Conservation (phyloP, 2,329 filamentous ascomycete genomes). For the Kalaharituber pfeilii region DNA sequence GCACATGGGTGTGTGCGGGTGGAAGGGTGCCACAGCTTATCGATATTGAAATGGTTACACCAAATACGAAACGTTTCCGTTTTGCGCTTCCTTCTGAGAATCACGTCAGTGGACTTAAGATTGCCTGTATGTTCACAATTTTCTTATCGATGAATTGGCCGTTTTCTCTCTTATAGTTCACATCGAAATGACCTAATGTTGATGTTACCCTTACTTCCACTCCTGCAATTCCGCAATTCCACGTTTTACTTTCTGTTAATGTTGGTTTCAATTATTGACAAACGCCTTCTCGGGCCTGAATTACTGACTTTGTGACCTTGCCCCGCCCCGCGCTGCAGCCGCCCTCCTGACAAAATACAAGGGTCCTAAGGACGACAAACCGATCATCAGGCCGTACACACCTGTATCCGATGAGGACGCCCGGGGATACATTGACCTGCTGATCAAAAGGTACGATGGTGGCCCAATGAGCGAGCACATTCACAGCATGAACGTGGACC, state of each 20-base stretch:
- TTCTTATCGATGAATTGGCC: no score
- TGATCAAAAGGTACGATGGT: slow-evolving; percentile 80
- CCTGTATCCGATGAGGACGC: slow-evolving; percentile 69
- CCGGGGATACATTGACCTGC: slow-evolving; percentile 65
- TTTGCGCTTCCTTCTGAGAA: slow-evolving; percentile 76
- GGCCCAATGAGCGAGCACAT: slow-evolving; percentile 86
- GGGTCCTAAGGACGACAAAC: slow-evolving; percentile 64
- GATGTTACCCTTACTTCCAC: not conserved
- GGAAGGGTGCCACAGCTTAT: no score
- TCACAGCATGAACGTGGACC: slow-evolving; percentile 63
- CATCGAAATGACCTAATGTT: not conserved
- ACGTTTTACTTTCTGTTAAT: no score
- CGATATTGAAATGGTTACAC: slow-evolving; percentile 62
- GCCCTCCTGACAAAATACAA: slow-evolving; percentile 87
- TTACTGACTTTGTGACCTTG: not conserved
- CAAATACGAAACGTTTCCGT: slow-evolving; percentile 85
- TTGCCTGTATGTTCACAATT: slow-evolving; percentile 44
- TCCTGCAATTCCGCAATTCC: no score
- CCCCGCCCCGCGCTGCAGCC: slow-evolving; percentile 27
- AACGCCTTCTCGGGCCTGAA: not conserved
- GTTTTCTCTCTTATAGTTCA: not conserved
- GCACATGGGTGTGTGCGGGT: not conserved
- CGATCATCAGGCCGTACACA: slow-evolving; percentile 81
- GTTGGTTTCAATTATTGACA: not conserved
- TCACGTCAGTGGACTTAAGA: slow-evolving; percentile 61